Conservation (phyloP, 768 basidiomycete species). For the Cantharellus cinnabarinus region DNA sequence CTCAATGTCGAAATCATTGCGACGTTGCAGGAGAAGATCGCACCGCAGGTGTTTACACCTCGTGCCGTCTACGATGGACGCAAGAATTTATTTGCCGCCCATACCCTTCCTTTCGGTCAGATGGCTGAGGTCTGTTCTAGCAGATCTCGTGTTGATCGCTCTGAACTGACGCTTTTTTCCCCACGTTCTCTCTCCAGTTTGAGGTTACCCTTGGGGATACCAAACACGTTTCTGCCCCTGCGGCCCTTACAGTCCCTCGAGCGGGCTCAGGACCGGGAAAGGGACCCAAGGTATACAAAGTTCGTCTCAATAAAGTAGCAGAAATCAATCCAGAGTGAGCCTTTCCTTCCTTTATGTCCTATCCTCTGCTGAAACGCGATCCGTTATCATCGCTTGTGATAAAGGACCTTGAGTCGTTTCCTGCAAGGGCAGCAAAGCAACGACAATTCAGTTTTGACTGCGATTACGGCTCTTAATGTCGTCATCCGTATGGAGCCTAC, state of each 20-base stretch:
- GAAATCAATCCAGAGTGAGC: conserved; percentile 36
- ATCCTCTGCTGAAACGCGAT: not conserved
- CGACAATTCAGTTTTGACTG: conserved; percentile 47
- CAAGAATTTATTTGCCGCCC: conserved; percentile 51
- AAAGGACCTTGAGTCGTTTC: conserved; percentile 43
- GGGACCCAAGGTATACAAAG: conserved; percentile 41
- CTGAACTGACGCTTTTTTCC: not conserved
- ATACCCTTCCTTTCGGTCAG: conserved; percentile 36
- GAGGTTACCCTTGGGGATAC: conserved; percentile 31
- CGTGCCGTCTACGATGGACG: conserved; percentile 59
- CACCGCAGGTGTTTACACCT: conserved; percentile 50
- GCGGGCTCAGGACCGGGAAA: not conserved
- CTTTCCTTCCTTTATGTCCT: not conserved
- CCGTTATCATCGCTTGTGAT: not conserved
- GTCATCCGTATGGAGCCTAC: conserved; percentile 59
- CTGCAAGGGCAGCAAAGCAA: conserved; percentile 42
- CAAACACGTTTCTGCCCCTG: conserved; percentile 9
- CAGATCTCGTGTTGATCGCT: not conserved
- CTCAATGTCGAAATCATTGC: conserved; percentile 54
- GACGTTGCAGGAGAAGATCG: conserved; percentile 29
- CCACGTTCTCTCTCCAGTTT: conserved; percentile 25
- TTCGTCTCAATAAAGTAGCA: conserved; percentile 37
- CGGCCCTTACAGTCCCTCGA: conserved; percentile 3
- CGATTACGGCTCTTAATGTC: conserved; percentile 43
- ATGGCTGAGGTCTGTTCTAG: conserved; percentile 27